Evolutionary conservation across 2,329 filamentous ascomycete species (phyloP), one percentile per base, ranked within the genome.

Genomic region (Pyrenophora tritici-repentis): DNA sequence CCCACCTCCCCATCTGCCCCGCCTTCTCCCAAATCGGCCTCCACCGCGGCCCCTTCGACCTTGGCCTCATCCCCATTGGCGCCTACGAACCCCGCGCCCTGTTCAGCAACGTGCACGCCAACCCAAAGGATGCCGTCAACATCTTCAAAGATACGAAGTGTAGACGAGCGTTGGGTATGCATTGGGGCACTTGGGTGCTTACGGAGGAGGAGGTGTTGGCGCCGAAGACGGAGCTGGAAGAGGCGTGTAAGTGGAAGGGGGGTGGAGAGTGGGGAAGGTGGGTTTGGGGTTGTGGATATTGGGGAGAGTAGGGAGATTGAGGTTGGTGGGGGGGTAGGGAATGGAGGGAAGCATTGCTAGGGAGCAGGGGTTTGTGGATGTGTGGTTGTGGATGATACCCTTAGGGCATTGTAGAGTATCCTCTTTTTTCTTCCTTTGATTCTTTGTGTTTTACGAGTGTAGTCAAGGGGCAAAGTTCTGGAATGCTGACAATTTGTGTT

Each of bases 11-110:
- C 4, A 76, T 79, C 17, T 95, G 90, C 68, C 92, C 92, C 6
- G 90, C 91, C 42, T 97, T 97, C 76, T 83, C 84, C 56, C 82
- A 95, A 72, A 91, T 97, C 56, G 93, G 93, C 55, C 76, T 85
- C 13, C 81, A 87, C 44, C 82, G 90, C 29, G 92, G 93, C 0
- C 90, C 91, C 0, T 96, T 97, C 65, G 91, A 97, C 71, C 82
- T 97, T 6, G 93, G 93, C 0, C 76, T 97, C 47, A 94, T 97
- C 58, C 93, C 93, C 33, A 97, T 97, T 61, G 93, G 93, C 45
- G 93, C 92, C 2, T 97, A 97, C 73, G 79, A 84, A 52, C 89
- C 89, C 0, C 81, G 89, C 18, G 81, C 73, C 63, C 73, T 94
- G 56, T 92, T 94, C 79, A 91, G 86, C 39, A 78, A 85, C 16